Evolutionary conservation across 441 rosid genomes (phyloP).

Genomic region (Eugenia klotzschiana): DNA sequence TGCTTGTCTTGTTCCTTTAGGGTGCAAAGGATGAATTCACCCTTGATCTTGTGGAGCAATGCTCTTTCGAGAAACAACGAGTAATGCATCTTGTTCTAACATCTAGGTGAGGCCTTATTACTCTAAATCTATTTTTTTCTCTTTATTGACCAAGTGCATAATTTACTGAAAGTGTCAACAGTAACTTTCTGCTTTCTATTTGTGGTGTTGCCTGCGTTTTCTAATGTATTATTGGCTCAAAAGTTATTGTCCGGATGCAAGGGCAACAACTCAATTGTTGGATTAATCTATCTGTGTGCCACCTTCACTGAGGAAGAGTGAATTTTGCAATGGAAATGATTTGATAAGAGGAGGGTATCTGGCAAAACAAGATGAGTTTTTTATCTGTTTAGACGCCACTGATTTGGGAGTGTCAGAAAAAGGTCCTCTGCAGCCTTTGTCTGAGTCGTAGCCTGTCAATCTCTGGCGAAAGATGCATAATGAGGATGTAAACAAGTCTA

Average conservation of each 20-base stretch:
- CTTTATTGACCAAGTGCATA: not conserved
- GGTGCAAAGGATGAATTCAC: constrained; percentile 85
- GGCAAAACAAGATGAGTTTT: not conserved
- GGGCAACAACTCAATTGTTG: not conserved
- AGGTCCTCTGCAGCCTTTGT: not conserved
- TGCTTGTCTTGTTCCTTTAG: constrained; percentile 20
- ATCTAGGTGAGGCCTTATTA: constrained; percentile 42
- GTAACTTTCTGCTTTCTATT: not conserved
- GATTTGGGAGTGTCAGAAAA: not conserved
- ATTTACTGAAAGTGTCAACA: not conserved
- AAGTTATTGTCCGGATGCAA: not conserved
- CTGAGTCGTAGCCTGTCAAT: not conserved
- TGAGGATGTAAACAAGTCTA: not conserved
- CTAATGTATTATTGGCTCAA: not conserved
- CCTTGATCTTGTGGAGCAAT: constrained; percentile 97
- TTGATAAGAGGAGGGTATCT: not conserved
- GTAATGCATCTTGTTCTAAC: constrained; percentile 86
- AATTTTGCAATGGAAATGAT: not conserved
- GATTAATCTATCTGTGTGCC: not conserved
- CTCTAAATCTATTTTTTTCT: not conserved
- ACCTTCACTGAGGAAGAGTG: not conserved
- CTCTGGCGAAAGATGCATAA: not conserved
- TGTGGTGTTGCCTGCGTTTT: not conserved
- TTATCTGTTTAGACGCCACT: not conserved
- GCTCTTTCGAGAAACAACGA: constrained; percentile 92